phyloP scores from a whole-genome alignment of 2,329 filamentous ascomycete genomes.

The Ascocoryne sarcoides region DNA sequence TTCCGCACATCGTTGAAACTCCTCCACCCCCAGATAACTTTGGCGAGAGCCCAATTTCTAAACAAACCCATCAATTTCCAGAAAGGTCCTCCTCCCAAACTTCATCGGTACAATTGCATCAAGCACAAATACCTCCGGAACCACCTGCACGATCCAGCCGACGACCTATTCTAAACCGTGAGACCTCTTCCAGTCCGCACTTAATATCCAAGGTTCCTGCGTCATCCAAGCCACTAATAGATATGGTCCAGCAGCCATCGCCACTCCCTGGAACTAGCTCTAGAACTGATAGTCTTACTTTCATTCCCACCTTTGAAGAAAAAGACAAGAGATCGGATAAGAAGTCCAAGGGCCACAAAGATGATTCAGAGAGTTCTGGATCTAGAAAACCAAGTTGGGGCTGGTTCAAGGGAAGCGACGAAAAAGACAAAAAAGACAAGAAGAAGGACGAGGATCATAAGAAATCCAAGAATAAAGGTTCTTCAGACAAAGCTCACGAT shows the following conservation, averaged over 20 bases:
- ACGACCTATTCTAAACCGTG: conserved; percentile 32
- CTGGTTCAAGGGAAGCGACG: conserved; percentile 70
- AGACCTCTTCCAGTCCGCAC: conserved; percentile 18
- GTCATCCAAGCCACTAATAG: conserved; percentile 33
- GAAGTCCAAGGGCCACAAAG: conserved; percentile 65
- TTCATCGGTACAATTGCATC: conserved; percentile 12
- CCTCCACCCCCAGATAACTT: conserved; percentile 34
- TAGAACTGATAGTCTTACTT: conserved; percentile 68
- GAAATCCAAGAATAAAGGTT: conserved; percentile 54
- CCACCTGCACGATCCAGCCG: conserved; percentile 40
- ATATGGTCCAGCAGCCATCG: conserved; percentile 58
- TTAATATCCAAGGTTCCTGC: conserved; percentile 14
- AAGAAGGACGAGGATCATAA: conserved; percentile 54
- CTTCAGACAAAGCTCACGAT: conserved; percentile 56
- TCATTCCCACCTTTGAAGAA: conserved; percentile 74
- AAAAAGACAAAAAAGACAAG: conserved; percentile 64
- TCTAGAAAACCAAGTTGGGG: conserved; percentile 76
- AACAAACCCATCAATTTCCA: conserved; percentile 34
- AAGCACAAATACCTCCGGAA: conserved; percentile 31
- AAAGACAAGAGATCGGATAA: conserved; percentile 71
- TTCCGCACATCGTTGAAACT: conserved; percentile 59
- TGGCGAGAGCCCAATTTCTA: conserved; percentile 6
- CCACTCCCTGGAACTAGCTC: conserved; percentile 59
- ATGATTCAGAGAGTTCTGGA: conserved; percentile 48
- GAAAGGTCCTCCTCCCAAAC: conserved; percentile 47